Base-by-base conservation (phyloP, 2,329 filamentous ascomycete genomes). In the Fusarium transvaalense region DNA sequence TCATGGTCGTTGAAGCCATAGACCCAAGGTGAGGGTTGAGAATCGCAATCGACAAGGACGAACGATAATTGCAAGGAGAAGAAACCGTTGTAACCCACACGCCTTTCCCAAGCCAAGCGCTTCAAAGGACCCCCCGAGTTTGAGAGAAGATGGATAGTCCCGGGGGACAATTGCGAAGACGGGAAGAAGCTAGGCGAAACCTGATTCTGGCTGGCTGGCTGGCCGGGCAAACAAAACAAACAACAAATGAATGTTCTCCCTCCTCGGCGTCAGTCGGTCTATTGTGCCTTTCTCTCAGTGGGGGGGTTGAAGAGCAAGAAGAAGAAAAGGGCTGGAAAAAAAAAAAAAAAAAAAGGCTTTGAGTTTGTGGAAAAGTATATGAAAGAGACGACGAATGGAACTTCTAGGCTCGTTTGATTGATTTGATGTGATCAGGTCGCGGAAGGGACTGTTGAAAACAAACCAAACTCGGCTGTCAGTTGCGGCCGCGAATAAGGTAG, bases 1-100 rank as follows among this genome's bases (percentile, higher is more conserved):
- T 70, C 76, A 78, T 78, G 70, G 71, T 78, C 69, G 63, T 54
- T 71, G 70, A 74, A 74, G 64, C 64, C 69, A 74, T 74, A 63
- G 69, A 71, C 69, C 56, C 51, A 50, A 62, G 23, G 21, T 23
- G 21, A 50, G 47, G 23, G 32, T 37, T 35, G 32, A 47, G 53
- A 53, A 56, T 65, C 64, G 63, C 48, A 63, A 59, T 64, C 53
- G 50, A 56, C 55, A 58, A 62, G 62, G 48, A 29, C 37, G 32
- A 53, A 50, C 32, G 13, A 38, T 19, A 38, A 15, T 23, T 65
- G 45, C 32, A 41, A 55, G 48, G 51, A 56, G 45, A 52, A 59
- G 48, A 56, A 61, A 63, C 66, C 46, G 66, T 70, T 63, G 50
- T 45, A 56, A 64, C 66, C 66, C 62, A 68, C 58, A 55, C 58